Percentiles rank a stretch among this genome's conserved stretches.
Evolutionary conservation across 495 filamentous ascomycete species (phyloP).

Genomic region (Aspergillus mulundensis): DNA sequence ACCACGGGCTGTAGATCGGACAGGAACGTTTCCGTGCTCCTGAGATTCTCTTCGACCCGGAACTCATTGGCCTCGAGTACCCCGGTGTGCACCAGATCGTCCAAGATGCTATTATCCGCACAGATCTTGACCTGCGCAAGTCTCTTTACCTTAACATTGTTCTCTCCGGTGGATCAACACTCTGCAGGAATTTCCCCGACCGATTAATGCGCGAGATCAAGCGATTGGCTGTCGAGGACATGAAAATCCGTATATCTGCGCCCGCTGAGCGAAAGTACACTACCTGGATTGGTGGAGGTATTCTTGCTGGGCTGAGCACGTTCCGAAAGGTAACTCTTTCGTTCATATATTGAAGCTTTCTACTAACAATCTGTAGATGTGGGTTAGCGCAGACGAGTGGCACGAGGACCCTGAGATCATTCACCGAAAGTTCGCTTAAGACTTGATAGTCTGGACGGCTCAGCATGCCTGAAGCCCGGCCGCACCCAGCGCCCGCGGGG

Average conservation of each 20-base stretch:
- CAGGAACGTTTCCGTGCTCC: constrained; percentile 92
- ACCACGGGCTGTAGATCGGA: constrained; percentile 55
- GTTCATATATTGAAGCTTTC: background rate
- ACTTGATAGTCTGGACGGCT: constrained; percentile 14
- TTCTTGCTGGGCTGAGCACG: constrained; percentile 92
- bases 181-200: constrained; percentile 94
- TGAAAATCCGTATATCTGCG: constrained; percentile 98
- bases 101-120: constrained; percentile 90
- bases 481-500: background rate
- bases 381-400: constrained; percentile 98
- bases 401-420: constrained; percentile 99
- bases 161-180: constrained; percentile 87
- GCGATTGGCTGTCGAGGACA: constrained; percentile 90
- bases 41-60: constrained; percentile 96
- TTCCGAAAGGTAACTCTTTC: constrained; percentile 85
- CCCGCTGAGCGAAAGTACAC: constrained; percentile 97
- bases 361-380: constrained; percentile 64
- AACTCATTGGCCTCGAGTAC: constrained; percentile 95
- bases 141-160: constrained; percentile 94
- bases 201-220: constrained; percentile 88
- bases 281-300: constrained; percentile 98
- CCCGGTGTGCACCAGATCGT: constrained; percentile 97
- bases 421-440: constrained; percentile 87
- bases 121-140: constrained; percentile 96
- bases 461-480: background rate